These are phyloP conservation scores for Suillus luteus DNA, from an alignment of 768 basidiomycete genomes.

Conservation along the genomic window DNA sequence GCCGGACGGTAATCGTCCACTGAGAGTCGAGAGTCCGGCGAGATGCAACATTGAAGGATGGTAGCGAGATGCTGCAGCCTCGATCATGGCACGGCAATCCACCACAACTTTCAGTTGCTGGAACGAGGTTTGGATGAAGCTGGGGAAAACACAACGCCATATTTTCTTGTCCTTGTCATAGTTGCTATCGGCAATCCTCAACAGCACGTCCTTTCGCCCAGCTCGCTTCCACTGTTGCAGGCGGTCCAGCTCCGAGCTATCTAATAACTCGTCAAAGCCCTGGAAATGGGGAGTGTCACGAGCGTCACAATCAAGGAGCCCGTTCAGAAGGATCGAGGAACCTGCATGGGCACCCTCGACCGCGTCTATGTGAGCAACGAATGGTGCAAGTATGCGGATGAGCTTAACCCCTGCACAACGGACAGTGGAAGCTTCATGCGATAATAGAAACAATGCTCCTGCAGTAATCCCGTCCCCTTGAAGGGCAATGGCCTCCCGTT, in stretches of 20 bases:
- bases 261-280: constrained; percentile 68
- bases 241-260: constrained; percentile 58
- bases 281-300: constrained; percentile 51
- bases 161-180: constrained; percentile 67
- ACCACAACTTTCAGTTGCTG: constrained; percentile 48
- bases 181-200: constrained; percentile 73
- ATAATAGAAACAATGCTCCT: constrained; percentile 73
- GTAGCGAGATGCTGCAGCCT: constrained; percentile 68
- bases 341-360: constrained; percentile 34
- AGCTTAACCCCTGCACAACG: constrained; percentile 64
- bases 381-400: constrained; percentile 54
- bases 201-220: constrained; percentile 52
- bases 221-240: constrained; percentile 69
- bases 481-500: constrained; percentile 43
- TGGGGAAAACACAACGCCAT: constrained; percentile 75
- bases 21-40: constrained; percentile 69
- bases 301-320: constrained; percentile 53
- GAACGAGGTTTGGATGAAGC: constrained; percentile 59
- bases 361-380: constrained; percentile 47
- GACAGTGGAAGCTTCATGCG: constrained; percentile 53
- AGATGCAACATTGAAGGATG: constrained; percentile 72
- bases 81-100: constrained; percentile 63
- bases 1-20: constrained; percentile 34
- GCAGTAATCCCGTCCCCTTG: constrained; percentile 67
- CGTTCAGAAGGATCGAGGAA: constrained; percentile 44